These are phyloP conservation scores for Tricholoma furcatifolium DNA, from an alignment of 768 basidiomycete species.

Conservation along the genomic window DNA sequence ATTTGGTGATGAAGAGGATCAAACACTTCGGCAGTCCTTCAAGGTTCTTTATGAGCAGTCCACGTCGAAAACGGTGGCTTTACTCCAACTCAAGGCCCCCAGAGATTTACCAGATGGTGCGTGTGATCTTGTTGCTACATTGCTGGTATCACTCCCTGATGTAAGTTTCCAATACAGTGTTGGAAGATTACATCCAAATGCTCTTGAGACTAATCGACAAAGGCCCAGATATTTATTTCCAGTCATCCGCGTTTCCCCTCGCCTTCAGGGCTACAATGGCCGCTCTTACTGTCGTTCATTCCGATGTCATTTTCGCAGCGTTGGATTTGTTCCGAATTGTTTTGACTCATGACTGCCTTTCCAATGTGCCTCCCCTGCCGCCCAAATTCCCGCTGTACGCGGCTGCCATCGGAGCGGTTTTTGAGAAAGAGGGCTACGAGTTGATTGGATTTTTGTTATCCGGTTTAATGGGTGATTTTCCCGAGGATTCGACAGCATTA, in stretches of 20 bases:
- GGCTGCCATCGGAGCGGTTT: conserved; percentile 53
- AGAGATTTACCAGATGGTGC: conserved; percentile 86
- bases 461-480: conserved; percentile 85
- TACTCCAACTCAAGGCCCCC: conserved; percentile 69
- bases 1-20: conserved; percentile 68
- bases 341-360: conserved; percentile 71
- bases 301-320: conserved; percentile 78
- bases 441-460: conserved; percentile 67
- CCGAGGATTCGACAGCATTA: conserved; percentile 73
- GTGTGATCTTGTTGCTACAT: conserved; percentile 23
- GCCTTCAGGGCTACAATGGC: conserved; percentile 77
- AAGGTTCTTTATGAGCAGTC: conserved; percentile 70
- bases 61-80: conserved; percentile 64
- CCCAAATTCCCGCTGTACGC: conserved; percentile 66
- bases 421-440: conserved; percentile 72
- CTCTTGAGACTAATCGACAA: conserved; percentile 64
- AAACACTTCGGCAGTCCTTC: conserved; percentile 55
- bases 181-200: conserved; percentile 93
- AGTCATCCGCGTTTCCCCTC: conserved; percentile 72
- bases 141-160: neutral
- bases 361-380: conserved; percentile 40
- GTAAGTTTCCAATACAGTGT: conserved; percentile 48
- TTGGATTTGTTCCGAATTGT: conserved; percentile 79
- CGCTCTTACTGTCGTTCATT: conserved; percentile 78
- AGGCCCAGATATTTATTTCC: conserved; percentile 76